phyloP scores from a whole-genome alignment of 2,329 filamentous ascomycete species.

The Pseudogymnoascus sp. region DNA sequence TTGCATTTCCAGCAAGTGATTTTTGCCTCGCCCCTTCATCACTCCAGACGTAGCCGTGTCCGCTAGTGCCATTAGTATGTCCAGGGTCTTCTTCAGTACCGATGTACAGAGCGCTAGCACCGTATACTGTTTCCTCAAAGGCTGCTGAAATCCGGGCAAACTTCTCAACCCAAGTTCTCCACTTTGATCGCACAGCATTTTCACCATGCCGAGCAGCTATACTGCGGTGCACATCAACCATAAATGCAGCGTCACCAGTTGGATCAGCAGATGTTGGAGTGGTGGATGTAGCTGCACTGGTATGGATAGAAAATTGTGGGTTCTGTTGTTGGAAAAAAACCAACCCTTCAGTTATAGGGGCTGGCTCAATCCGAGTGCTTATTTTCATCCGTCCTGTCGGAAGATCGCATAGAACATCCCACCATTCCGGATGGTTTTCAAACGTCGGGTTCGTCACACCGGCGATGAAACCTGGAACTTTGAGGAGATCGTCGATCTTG shows the following conservation, averaged over 20 bases:
- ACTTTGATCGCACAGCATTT: slow-evolving; percentile 82
- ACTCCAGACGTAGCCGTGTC: slow-evolving; percentile 92
- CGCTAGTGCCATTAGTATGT: slow-evolving; percentile 51
- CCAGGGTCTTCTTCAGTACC: slow-evolving; percentile 63
- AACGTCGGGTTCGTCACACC: slow-evolving; percentile 97
- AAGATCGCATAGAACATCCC: slow-evolving; percentile 92
- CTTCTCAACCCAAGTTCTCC: slow-evolving; percentile 88
- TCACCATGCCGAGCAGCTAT: slow-evolving; percentile 83
- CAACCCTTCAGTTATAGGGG: slow-evolving; percentile 74
- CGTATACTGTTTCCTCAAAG: slow-evolving; percentile 93
- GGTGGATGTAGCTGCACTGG: slow-evolving; percentile 31
- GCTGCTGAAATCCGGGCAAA: slow-evolving; percentile 88
- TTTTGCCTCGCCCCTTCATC: slow-evolving; percentile 72
- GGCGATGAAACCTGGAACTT: slow-evolving; percentile 94
- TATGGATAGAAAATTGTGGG: slow-evolving; percentile 43
- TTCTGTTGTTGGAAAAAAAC: slow-evolving; percentile 81
- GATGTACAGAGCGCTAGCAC: slow-evolving; percentile 80
- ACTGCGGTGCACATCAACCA: slow-evolving; percentile 74
- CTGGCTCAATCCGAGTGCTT: slow-evolving; percentile 74
- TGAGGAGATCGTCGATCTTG: slow-evolving; percentile 92
- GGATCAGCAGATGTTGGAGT: slow-evolving; percentile 45
- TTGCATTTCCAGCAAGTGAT: slow-evolving; percentile 85
- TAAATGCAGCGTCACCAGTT: slow-evolving; percentile 82
- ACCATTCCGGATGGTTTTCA: slow-evolving; percentile 92
- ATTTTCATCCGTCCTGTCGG: slow-evolving; percentile 92